Evolutionary conservation across 2,329 filamentous ascomycete genomes (phyloP).

Genomic region (Aspergillus quadricinctus): DNA sequence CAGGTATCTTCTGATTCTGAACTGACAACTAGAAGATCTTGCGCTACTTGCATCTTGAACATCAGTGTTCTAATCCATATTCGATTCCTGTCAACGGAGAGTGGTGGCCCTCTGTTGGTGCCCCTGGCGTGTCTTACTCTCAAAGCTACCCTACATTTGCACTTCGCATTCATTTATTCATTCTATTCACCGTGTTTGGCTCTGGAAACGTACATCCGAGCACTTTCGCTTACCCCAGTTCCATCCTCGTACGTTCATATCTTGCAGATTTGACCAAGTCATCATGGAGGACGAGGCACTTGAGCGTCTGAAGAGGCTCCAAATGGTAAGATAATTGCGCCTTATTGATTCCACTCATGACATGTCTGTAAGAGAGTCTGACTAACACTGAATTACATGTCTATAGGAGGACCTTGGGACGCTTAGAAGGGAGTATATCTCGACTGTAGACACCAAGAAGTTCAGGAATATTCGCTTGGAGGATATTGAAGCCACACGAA

Average conservation of each 20-base stretch:
- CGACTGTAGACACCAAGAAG: conserved; percentile 24
- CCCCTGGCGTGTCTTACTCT: background rate
- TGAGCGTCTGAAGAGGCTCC: conserved; percentile 22
- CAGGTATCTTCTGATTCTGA: background rate
- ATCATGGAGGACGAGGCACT: conserved; percentile 12
- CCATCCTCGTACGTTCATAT: background rate
- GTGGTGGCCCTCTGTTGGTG: background rate
- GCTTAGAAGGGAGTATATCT: conserved; percentile 33
- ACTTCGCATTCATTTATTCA: no score
- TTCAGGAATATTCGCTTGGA: conserved; percentile 11
- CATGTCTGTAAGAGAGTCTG: background rate
- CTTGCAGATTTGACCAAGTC: background rate
- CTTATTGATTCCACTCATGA: background rate
- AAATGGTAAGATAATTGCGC: conserved; percentile 21
- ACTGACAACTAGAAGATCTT: background rate
- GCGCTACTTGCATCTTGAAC: background rate
- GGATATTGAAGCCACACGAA: conserved; percentile 26
- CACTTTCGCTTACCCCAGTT: background rate
- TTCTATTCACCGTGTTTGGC: background rate
- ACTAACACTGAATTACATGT: background rate
- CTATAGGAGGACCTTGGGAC: conserved; percentile 36
- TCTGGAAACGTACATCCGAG: background rate
- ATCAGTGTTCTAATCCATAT: background rate
- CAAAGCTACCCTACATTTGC: no score
- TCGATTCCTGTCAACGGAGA: background rate